Conservation (phyloP, 1,284 basidiomycete species). For the Veloboletus limbatus region DNA sequence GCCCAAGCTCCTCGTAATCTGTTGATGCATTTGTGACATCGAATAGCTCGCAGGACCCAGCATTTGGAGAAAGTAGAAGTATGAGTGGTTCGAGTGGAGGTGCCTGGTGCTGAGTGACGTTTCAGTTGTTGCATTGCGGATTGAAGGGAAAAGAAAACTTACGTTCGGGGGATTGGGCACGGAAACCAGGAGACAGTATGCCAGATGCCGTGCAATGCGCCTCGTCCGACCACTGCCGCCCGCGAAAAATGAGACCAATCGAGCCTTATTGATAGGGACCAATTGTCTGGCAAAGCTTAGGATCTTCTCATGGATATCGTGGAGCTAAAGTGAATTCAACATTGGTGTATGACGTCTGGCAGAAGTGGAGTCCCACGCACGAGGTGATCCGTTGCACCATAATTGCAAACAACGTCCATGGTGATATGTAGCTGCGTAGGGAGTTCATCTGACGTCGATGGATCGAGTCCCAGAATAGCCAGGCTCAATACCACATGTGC, state of each 20-base stretch:
- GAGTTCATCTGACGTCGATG: constrained; percentile 42
- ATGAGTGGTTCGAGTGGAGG: constrained; percentile 47
- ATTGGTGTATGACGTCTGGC: not conserved
- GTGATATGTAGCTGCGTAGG: constrained; percentile 44
- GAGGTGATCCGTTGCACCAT: constrained; percentile 32
- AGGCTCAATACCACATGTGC: constrained; percentile 50
- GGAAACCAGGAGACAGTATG: constrained; percentile 43
- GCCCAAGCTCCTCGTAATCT: constrained; percentile 57
- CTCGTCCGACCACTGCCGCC: constrained; percentile 47
- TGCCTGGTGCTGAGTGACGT: constrained; percentile 33
- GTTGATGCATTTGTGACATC: constrained; percentile 44
- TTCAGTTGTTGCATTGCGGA: not conserved
- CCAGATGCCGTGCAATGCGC: constrained; percentile 56
- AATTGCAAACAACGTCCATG: constrained; percentile 44
- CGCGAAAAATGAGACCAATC: constrained; percentile 50
- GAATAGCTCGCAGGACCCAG: constrained; percentile 38
- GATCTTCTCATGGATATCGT: constrained; percentile 44
- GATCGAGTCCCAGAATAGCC: constrained; percentile 56
- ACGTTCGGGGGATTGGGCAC: constrained; percentile 32
- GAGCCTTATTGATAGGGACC: constrained; percentile 43
- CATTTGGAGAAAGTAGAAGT: constrained; percentile 37
- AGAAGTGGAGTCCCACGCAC: constrained; percentile 29
- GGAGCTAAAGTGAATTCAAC: constrained; percentile 41
- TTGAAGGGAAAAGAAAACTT: constrained; percentile 3
- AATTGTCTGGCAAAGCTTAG: constrained; percentile 38